Evolutionary conservation across 2,329 filamentous ascomycete species (phyloP), one percentile per base, ranked within the genome.

Genomic region (Leptographium radiaticola): DNA sequence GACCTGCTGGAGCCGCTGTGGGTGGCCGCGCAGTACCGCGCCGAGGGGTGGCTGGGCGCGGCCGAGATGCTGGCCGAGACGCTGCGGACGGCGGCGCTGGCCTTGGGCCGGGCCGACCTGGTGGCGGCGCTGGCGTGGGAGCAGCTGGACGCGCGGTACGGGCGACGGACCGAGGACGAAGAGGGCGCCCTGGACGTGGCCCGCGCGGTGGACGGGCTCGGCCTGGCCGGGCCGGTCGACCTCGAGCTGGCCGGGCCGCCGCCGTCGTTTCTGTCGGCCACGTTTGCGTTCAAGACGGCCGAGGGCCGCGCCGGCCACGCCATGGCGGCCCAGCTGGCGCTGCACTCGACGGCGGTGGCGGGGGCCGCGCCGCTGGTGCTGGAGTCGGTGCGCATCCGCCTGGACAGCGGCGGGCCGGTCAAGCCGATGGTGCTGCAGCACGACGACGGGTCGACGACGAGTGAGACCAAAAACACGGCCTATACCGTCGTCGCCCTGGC

Each of bases 61-160:
- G 70, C 74, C 6, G 80, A 84, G 62, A 77, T 83, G 40, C 66
- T 85, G 40, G 73, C 75, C 49, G 84, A 81, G 79, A 68, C 73
- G n/a, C 65, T 84, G 55, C 72, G 81, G 57, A 70, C 72, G 55
- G 81, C 78, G 12, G 81, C 81, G 6, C 69, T 68, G 4, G 68
- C 75, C 56, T 68, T 70, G 48, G 74, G 74, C 9, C 74, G 78
- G 52, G 74, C 73, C 10, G 75, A 78, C 52, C 67, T 83, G 34
- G 71, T 84, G 10, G 66, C 85, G 39, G 72, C 79, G 33, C 75
- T 83, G 51, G 80, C 84, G 61, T 84, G 83, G 78, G 82, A 85
- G 62, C 68, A 86, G 46, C 70, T 84, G 64, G 73, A 79, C 55
- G 74, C 66, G 46, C 71, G 80, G 51, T 84, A 82, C 61, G 42